phyloP scores from a whole-genome alignment of 805 yeast genomes.

The Candida maltosa region DNA sequence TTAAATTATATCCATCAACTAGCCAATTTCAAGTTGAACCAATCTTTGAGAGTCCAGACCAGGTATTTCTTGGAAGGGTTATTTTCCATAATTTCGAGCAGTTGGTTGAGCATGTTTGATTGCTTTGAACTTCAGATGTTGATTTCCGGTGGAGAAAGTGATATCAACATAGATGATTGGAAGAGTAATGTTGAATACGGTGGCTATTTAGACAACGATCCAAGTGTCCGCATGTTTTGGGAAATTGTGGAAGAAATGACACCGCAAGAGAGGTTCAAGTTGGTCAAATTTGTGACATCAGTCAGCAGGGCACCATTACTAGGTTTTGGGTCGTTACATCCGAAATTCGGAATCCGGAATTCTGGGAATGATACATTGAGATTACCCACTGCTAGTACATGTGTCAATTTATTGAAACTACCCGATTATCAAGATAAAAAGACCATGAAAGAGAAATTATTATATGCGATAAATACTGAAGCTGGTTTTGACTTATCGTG shows the following conservation, averaged over 20 bases:
- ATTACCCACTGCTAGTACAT: slow-evolving; percentile 90
- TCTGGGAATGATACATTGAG: slow-evolving; percentile 55
- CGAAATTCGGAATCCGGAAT: slow-evolving; percentile 76
- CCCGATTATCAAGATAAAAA: slow-evolving; percentile 75
- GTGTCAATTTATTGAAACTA: slow-evolving; percentile 80
- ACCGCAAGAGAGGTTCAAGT: slow-evolving; percentile 56
- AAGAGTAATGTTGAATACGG: slow-evolving; percentile 59
- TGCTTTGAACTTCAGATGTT: slow-evolving; percentile 79
- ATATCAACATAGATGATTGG: slow-evolving; percentile 71
- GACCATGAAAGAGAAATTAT: slow-evolving; percentile 55
- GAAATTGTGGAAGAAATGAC: slow-evolving; percentile 67
- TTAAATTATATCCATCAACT: slow-evolving; percentile 73
- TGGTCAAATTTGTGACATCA: slow-evolving; percentile 87
- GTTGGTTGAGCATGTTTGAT: slow-evolving; percentile 84
- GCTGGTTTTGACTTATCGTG: slow-evolving; percentile 85
- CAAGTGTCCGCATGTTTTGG: slow-evolving; percentile 71
- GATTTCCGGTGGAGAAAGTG: slow-evolving; percentile 74
- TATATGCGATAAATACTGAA: slow-evolving; percentile 76
- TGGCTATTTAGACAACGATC: slow-evolving; percentile 53
- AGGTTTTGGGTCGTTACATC: slow-evolving; percentile 74
- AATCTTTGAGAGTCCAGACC: slow-evolving; percentile 55
- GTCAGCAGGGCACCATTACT: slow-evolving; percentile 88
- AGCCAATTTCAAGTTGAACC: slow-evolving; percentile 76
- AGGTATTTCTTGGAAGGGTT: slow-evolving; percentile 68
- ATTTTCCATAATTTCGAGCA: slow-evolving; percentile 59